phyloP scores from a whole-genome alignment of 164 flowering plant genomes.

The Magnolia officinalis region DNA sequence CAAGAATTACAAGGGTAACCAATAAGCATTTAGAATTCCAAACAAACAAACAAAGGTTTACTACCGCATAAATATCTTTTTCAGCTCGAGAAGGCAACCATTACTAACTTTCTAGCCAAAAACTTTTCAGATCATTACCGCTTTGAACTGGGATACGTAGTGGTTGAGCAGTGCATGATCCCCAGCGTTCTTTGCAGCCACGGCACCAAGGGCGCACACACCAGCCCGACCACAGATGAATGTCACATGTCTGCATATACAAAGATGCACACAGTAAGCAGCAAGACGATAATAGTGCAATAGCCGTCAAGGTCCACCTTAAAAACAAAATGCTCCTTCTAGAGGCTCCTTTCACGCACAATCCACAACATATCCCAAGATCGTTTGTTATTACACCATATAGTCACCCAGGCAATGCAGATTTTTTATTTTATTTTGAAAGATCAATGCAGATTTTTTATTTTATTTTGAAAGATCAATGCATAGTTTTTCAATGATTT shows the following conservation, averaged over 20 bases:
- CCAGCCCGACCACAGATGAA: slow-evolving; percentile 86
- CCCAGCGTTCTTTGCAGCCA: slow-evolving; percentile 51
- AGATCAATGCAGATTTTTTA: too few species aligned
- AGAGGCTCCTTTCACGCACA: not conserved
- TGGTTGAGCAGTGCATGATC: slow-evolving; percentile 32
- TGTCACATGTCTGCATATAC: slow-evolving; percentile 38
- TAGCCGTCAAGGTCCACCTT: not conserved
- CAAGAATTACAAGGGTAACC: too few species aligned
- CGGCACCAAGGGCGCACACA: slow-evolving; percentile 83
- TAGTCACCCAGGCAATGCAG: not conserved
- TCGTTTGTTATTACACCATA: not conserved
- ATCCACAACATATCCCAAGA: not conserved
- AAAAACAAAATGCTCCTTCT: not conserved
- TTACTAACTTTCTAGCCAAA: not conserved
- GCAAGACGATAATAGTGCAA: not conserved
- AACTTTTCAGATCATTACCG: slow-evolving; percentile 32
- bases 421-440: too few species aligned
- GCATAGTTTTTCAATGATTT: not conserved
- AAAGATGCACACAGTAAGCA: not conserved
- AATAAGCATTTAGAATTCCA: not conserved
- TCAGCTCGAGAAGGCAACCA: too few species aligned
- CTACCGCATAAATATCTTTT: too few species aligned
- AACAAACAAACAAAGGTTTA: not conserved
- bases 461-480: too few species aligned
- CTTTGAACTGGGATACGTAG: slow-evolving; percentile 51